A percentile compares a stretch with the other conserved stretches of the same genome.
These are phyloP conservation scores for Sarocladiaceae sp. DNA, from an alignment of 2,329 filamentous ascomycete genomes.

Conservation along the genomic window DNA sequence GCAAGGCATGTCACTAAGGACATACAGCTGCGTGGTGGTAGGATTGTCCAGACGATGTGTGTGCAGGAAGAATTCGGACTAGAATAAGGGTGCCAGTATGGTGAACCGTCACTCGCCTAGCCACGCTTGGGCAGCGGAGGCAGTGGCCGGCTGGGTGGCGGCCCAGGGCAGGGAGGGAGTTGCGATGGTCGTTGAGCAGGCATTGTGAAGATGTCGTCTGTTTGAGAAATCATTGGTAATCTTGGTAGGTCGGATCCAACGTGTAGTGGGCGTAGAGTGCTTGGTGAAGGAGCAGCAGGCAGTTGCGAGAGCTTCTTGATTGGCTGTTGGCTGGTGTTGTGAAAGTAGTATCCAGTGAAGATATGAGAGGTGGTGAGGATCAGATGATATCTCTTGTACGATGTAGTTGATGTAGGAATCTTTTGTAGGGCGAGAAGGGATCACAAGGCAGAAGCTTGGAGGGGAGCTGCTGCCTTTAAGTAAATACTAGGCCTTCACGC, in stretches of 20 bases:
- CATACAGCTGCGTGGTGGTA: too few relatives aligned
- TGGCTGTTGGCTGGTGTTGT: constrained; percentile 13
- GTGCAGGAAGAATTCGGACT: too few relatives aligned
- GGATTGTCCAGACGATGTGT: too few relatives aligned
- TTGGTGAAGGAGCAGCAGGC: constrained; percentile 12
- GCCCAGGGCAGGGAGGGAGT: constrained; percentile 61
- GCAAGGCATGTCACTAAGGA: too few relatives aligned
- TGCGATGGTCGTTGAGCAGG: constrained; percentile 57
- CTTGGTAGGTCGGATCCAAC: too few relatives aligned
- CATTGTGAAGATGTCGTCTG: constrained; percentile 30
- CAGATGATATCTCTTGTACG: not conserved
- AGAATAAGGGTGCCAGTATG: too few relatives aligned
- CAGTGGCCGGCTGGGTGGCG: constrained; percentile 57
- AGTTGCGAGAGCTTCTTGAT: constrained; percentile 14
- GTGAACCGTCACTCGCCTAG: too few relatives aligned
- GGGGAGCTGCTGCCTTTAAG: constrained; percentile 8
- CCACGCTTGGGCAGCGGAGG: constrained; percentile 58
- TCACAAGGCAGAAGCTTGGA: constrained; percentile 1
- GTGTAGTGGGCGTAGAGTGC: too few relatives aligned
- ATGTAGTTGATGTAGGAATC: not conserved
- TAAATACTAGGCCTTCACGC: constrained; percentile 6
- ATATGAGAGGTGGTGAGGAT: not conserved
- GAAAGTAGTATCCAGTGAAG: not conserved
- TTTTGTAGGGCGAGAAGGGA: not conserved
- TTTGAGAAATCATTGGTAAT: too few relatives aligned